Evolutionary conservation across 495 filamentous ascomycete genomes (phyloP).

Genomic region (Amniculicola lignicola): DNA sequence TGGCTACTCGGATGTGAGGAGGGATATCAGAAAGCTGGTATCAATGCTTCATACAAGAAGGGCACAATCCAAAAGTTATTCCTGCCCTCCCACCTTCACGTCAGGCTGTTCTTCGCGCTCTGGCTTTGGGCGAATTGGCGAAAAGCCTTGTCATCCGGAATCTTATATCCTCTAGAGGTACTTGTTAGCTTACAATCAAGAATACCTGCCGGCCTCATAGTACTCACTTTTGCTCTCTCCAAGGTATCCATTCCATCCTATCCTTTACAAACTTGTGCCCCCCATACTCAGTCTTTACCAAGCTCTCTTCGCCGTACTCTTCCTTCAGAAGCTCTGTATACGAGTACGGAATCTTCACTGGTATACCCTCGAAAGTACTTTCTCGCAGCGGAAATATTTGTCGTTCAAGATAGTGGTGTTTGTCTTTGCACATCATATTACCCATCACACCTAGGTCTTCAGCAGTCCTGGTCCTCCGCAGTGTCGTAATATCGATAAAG

Average conservation of each 20-base stretch:
- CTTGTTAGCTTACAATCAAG: no score
- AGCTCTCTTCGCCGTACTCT: constrained; percentile 67
- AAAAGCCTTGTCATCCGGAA: no score
- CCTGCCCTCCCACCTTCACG: no score
- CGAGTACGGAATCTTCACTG: constrained; percentile 70
- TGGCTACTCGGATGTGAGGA: no score
- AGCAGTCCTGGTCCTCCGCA: constrained; percentile 40
- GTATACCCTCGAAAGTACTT: constrained; percentile 72
- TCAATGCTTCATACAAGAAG: no score
- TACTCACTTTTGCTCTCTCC: no score
- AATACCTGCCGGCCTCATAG: no score
- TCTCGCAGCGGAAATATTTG: constrained; percentile 79
- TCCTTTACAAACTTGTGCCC: constrained; percentile 27
- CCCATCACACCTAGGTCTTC: constrained; percentile 41
- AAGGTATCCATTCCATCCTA: constrained; percentile 30
- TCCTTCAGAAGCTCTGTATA: constrained; percentile 69
- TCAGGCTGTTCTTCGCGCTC: no score
- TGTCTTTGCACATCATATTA: constrained; percentile 57
- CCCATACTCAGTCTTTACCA: constrained; percentile 62
- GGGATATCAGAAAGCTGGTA: no score
- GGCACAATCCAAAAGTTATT: no score
- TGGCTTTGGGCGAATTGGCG: no score
- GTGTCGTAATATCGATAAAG: constrained; percentile 62
- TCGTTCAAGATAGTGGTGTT: constrained; percentile 53
- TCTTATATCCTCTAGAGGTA: no score